Evolutionary conservation across 352 stramenopile species (phyloP).

Genomic region (Globisporangium irregulare): DNA sequence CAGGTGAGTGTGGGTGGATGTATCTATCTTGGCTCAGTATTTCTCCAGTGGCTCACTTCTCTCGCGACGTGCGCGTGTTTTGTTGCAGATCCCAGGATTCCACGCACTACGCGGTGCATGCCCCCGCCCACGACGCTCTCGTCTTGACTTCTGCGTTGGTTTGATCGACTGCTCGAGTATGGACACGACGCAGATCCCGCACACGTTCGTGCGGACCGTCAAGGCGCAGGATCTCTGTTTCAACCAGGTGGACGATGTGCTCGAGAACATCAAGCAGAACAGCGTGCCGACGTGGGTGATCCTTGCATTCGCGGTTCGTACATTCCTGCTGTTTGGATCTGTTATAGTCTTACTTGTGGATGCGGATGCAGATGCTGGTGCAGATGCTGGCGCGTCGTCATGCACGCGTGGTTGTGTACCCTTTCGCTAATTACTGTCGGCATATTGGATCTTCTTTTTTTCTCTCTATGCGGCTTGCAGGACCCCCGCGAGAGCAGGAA

Average conservation of each 20-base stretch:
- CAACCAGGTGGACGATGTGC: constrained; percentile 67
- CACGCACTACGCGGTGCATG: neutral
- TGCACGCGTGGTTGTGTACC: neutral
- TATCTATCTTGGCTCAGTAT: neutral
- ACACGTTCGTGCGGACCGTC: constrained; percentile 82
- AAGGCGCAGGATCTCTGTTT: constrained; percentile 80
- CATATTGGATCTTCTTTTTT: neutral
- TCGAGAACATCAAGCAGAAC: constrained; percentile 66
- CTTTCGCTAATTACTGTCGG: neutral
- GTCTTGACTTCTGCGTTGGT: neutral
- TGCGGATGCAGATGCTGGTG: neutral
- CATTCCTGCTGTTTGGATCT: neutral
- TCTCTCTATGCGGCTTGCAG: constrained; percentile 20
- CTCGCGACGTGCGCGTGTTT: constrained; percentile 1
- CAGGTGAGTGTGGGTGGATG: neutral
- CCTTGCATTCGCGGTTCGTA: constrained; percentile 68
- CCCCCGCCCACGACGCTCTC: neutral
- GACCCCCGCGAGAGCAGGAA: constrained; percentile 78
- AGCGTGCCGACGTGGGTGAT: constrained; percentile 71
- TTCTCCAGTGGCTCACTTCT: constrained; percentile 1
- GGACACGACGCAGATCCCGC: constrained; percentile 53
- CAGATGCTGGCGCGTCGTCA: neutral
- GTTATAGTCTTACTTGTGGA: neutral
- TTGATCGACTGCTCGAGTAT: constrained; percentile 10
- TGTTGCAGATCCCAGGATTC: neutral